phyloP scores from a whole-genome alignment of 176 grass and related monocot genomes.

The Aegilops bicornis region DNA sequence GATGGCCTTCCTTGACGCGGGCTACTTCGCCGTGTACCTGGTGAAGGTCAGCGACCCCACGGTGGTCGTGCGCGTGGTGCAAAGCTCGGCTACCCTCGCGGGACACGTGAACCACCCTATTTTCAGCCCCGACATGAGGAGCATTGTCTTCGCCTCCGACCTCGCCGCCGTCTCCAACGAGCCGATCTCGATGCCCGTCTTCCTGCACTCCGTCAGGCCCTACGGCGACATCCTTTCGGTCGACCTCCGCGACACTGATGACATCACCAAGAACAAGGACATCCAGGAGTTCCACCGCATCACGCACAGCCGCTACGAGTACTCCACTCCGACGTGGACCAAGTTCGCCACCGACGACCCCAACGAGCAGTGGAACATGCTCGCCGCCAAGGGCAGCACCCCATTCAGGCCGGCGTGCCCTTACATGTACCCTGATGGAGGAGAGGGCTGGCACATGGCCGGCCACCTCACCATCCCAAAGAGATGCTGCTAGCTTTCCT shows the following conservation, averaged over 20 bases:
- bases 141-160: constrained; percentile 43
- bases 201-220: constrained; percentile 40
- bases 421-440: constrained; percentile 24
- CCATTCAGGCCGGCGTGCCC: constrained; percentile 22
- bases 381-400: background rate
- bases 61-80: constrained; percentile 26
- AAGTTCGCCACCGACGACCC: constrained; percentile 33
- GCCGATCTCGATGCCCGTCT: constrained; percentile 38
- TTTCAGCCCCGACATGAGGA: constrained; percentile 37
- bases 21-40: constrained; percentile 32
- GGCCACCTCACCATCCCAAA: constrained; percentile 36
- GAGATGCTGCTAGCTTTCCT: constrained; percentile 9
- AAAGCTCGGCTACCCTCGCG: background rate
- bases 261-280: constrained; percentile 26
- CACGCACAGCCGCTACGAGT: constrained; percentile 41
- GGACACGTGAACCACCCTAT: constrained; percentile 55
- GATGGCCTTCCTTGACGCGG: constrained; percentile 12
- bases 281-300: constrained; percentile 21
- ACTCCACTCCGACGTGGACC: constrained; percentile 40
- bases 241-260: constrained; percentile 26
- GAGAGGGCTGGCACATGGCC: constrained; percentile 48
- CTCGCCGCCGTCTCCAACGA: constrained; percentile 40
- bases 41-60: background rate
- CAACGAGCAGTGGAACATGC: constrained; percentile 31
- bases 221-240: constrained; percentile 35